A percentile compares a stretch with the other conserved stretches of the same genome.
Evolutionary conservation across 805 yeast species (phyloP).

Genomic region (Cyberlindnera euphorbiiphila): DNA sequence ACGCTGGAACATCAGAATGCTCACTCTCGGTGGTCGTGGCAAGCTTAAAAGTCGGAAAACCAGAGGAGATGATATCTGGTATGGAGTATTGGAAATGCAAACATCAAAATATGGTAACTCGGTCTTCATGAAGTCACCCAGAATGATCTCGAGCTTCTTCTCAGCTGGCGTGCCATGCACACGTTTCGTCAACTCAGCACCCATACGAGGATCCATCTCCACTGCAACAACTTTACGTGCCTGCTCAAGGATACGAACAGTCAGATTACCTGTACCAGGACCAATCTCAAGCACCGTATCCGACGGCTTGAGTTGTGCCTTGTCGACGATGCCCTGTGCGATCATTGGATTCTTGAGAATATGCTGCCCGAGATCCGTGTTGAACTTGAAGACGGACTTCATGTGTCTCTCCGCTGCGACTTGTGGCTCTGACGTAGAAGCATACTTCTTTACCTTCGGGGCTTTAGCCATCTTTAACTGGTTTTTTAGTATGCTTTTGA

Average conservation of each 20-base stretch:
- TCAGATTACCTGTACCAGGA: slow-evolving; percentile 98
- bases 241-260: slow-evolving; percentile 86
- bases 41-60: slow-evolving; percentile 88
- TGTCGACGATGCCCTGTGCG: slow-evolving; percentile 97
- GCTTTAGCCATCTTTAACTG: slow-evolving; percentile 31
- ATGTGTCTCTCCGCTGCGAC: slow-evolving; percentile 68
- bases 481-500: not conserved
- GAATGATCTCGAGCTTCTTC: slow-evolving; percentile 82
- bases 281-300: slow-evolving; percentile 95
- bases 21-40: slow-evolving; percentile 92
- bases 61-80: slow-evolving; percentile 94
- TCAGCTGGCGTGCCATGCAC: slow-evolving; percentile 96
- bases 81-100: slow-evolving; percentile 96
- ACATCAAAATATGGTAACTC: slow-evolving; percentile 93
- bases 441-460: slow-evolving; percentile 56
- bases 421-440: slow-evolving; percentile 47
- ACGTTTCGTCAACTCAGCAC: slow-evolving; percentile 95
- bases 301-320: slow-evolving; percentile 87
- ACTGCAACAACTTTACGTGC: slow-evolving; percentile 94
- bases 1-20: slow-evolving; percentile 95
- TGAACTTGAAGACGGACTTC: slow-evolving; percentile 90
- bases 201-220: slow-evolving; percentile 99
- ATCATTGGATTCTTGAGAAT: slow-evolving; percentile 92
- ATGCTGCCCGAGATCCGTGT: slow-evolving; percentile 96
- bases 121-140: slow-evolving; percentile 95